These are phyloP conservation scores for Ustilaginoidea virens DNA, from an alignment of 2,329 filamentous ascomycete genomes.

Conservation along the genomic window DNA sequence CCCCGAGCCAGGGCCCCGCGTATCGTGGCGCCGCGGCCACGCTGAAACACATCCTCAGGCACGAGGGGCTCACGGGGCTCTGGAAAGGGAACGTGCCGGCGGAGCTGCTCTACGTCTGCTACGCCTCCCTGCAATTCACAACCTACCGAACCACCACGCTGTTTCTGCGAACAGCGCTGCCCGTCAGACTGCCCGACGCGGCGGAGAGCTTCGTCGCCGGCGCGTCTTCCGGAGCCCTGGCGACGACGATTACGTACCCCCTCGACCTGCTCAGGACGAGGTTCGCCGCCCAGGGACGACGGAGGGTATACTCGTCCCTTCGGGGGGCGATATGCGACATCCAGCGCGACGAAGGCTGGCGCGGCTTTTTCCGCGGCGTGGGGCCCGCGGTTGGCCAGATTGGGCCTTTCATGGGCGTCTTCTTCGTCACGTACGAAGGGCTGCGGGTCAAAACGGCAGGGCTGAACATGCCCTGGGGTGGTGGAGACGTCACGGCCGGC, in stretches of 20 bases:
- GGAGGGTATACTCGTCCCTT: slow-evolving; percentile 66
- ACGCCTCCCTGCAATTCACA: slow-evolving; percentile 80
- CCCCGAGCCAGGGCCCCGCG: slow-evolving; percentile 32
- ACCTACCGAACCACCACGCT: slow-evolving; percentile 65
- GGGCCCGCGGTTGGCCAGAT: slow-evolving; percentile 74
- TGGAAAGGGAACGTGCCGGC: slow-evolving; percentile 98
- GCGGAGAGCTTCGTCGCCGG: slow-evolving; percentile 72
- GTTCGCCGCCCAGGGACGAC: slow-evolving; percentile 82
- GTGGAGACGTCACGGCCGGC: slow-evolving; percentile 72
- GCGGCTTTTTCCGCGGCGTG: slow-evolving; percentile 80
- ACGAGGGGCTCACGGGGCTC: slow-evolving; percentile 73
- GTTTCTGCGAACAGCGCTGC: slow-evolving; percentile 39
- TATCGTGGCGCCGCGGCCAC: slow-evolving; percentile 70
- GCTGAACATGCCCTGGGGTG: slow-evolving; percentile 50
- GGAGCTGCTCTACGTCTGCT: slow-evolving; percentile 85
- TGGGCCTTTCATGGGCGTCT: slow-evolving; percentile 91
- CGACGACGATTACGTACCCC: slow-evolving; percentile 78
- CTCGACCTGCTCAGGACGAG: slow-evolving; percentile 85
- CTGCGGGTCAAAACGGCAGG: slow-evolving; percentile 44
- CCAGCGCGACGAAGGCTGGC: slow-evolving; percentile 52
- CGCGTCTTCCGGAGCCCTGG: slow-evolving; percentile 64
- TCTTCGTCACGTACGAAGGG: slow-evolving; percentile 80
- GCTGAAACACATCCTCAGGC: slow-evolving; percentile 55
- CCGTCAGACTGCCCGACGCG: slow-evolving; percentile 40
- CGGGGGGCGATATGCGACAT: slow-evolving; percentile 58